Base-by-base conservation (phyloP, 768 basidiomycete species). In the Obba rivulosa region DNA sequence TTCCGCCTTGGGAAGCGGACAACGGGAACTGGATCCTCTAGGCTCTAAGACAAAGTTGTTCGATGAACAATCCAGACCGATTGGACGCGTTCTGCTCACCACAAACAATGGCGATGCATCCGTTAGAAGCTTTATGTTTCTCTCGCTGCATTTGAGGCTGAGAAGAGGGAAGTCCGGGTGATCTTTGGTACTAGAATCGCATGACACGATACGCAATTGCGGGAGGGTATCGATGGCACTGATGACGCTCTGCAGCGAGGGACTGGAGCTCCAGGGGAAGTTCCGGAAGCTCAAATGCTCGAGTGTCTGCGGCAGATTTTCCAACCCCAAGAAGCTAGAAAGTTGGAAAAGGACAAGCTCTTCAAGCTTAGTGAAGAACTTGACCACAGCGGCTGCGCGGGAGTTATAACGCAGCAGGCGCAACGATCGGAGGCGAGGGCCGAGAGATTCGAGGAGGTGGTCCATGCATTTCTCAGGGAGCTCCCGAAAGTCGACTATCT, bases 281-380 rank as follows among this genome's bases (percentile, higher is more conserved):
- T 68, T 69, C 28, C 70, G 57, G 50, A 74, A 66, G 25, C 61
- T 61, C 3, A 77, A 50, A 48, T 75, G 74, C 45, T 74, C 66
- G 25, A 77, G 56, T 1, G 68, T 62, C 9, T 48, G 47, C 4
- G 76, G 68, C 8, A 77, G 62, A 4, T 50, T 47, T 2, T 47
- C 62, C 17, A 76, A 60, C 0, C 62, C 59, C 23, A 69, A 43
- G 11, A 70, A 41, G 1, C 56, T 58, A 3, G 73, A 71, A 2
- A 73, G 48, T 36, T 62, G 69, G 31, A 67, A 60, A 16, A 76
- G 41, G 14, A 70, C 50, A 11, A 77, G 52, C 45, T 77, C 75
- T 47, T 70, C 58, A 14, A 77, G 64, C 35, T 57, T 60, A 0
- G 60, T 63, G 56, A 73, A 77, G 20, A 57, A 53, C 22, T 53